These are phyloP conservation scores for Apophysomyces ossiformis DNA, from an alignment of 371 early-diverging fungal species.

Conservation along the genomic window DNA sequence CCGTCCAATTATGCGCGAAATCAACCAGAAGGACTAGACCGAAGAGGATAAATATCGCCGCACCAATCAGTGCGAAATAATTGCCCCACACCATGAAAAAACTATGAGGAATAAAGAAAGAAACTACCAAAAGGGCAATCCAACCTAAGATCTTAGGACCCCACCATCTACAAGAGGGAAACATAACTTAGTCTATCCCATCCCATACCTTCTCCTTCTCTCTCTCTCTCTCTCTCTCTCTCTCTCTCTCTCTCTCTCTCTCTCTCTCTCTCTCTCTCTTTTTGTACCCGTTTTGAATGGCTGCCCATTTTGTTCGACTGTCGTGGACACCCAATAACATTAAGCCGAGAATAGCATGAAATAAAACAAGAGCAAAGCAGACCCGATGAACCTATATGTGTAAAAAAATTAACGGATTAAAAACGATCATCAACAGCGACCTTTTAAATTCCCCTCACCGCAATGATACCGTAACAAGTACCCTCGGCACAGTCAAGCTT, in stretches of 20 bases:
- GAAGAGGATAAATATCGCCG: conserved; percentile 80
- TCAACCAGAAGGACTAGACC: conserved; percentile 84
- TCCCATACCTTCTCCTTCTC: background rate
- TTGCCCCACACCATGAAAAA: conserved; percentile 80
- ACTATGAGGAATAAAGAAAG: conserved; percentile 85
- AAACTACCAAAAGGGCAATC: conserved; percentile 62
- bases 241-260: background rate
- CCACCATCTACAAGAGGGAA: conserved; percentile 63
- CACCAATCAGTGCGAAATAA: conserved; percentile 76
- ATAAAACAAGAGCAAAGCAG: conserved; percentile 80
- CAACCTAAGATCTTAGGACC: conserved; percentile 73
- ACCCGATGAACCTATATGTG: conserved; percentile 71
- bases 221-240: background rate
- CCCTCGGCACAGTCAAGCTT: conserved; percentile 79
- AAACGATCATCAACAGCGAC: background rate
- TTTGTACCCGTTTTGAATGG: conserved; percentile 78
- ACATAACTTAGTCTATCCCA: background rate
- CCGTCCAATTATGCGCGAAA: conserved; percentile 85
- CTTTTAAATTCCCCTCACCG: conserved; percentile 42
- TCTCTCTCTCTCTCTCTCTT: background rate
- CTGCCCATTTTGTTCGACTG: conserved; percentile 72
- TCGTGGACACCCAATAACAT: conserved; percentile 70
- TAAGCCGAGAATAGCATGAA: conserved; percentile 71
- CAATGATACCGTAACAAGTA: conserved; percentile 80
- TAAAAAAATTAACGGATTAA: background rate